Evolutionary conservation across 108 stramenopile species (phyloP).

Genomic region (Tribonema minus): DNA sequence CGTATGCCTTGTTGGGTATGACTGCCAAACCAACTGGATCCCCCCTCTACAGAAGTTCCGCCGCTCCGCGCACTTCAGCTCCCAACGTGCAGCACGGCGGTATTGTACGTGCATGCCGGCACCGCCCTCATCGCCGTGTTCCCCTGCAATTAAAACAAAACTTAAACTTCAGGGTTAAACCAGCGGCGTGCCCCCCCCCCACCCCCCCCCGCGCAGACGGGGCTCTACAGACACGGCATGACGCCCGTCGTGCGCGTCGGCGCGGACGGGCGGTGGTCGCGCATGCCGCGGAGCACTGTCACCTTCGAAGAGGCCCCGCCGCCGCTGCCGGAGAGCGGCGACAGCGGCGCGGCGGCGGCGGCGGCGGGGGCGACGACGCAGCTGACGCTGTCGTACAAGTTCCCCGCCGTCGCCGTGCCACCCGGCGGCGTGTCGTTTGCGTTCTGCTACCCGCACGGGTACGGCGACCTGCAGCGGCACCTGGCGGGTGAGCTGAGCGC

Average conservation of each 20-base stretch:
- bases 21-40: too few species aligned
- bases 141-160: too few species aligned
- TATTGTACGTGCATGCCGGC: too few species aligned
- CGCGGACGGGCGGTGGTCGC: not conserved
- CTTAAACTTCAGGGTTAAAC: too few species aligned
- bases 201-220: too few species aligned
- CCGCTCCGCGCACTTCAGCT: too few species aligned
- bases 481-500: not conserved
- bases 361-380: not conserved
- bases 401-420: not conserved
- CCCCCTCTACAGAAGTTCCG: too few species aligned
- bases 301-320: not conserved
- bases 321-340: not conserved
- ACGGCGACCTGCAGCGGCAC: constrained; percentile 17
- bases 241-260: constrained; percentile 33
- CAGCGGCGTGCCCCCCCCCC: too few species aligned
- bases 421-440: constrained; percentile 43
- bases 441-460: constrained; percentile 55
- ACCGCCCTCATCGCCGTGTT: not conserved
- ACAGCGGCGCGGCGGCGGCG: not conserved
- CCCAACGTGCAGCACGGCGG: too few species aligned
- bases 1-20: too few species aligned
- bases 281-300: not conserved
- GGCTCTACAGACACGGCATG: constrained; percentile 51
- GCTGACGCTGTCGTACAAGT: constrained; percentile 5